phyloP scores from a whole-genome alignment of 202 grass and related monocot species.

The Zoysia matrella region DNA sequence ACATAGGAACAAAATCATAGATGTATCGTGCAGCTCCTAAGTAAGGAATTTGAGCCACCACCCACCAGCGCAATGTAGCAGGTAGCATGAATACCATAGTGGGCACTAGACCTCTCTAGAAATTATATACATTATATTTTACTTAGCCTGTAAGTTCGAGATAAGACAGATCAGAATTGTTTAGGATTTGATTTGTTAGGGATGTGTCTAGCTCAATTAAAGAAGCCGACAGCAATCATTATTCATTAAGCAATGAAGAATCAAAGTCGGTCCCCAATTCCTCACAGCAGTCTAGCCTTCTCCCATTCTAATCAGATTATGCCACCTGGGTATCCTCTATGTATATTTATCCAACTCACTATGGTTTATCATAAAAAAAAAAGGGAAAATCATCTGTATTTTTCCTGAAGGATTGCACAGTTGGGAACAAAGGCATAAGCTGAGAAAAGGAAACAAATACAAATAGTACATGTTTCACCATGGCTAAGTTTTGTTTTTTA shows the following conservation, averaged over 20 bases:
- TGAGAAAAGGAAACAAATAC: slow-evolving; percentile 1
- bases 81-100: neutral
- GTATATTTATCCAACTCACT: neutral
- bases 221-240: neutral
- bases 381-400: neutral
- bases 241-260: neutral
- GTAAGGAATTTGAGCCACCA: neutral
- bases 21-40: neutral
- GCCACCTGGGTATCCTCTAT: neutral
- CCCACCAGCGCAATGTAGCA: neutral
- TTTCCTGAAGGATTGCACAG: neutral
- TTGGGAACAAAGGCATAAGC: neutral
- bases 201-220: no score
- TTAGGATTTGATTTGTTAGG: no score
- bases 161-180: no score
- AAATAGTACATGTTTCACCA: slow-evolving; percentile 23
- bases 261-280: no score
- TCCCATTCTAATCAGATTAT: neutral
- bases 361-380: neutral
- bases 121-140: neutral
- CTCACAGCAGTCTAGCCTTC: neutral
- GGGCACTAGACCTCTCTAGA: neutral
- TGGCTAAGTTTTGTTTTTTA: neutral
- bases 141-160: neutral
- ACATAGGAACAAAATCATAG: slow-evolving; percentile 34